phyloP scores from a whole-genome alignment of 805 yeast genomes.

The Candida glaebosa region DNA sequence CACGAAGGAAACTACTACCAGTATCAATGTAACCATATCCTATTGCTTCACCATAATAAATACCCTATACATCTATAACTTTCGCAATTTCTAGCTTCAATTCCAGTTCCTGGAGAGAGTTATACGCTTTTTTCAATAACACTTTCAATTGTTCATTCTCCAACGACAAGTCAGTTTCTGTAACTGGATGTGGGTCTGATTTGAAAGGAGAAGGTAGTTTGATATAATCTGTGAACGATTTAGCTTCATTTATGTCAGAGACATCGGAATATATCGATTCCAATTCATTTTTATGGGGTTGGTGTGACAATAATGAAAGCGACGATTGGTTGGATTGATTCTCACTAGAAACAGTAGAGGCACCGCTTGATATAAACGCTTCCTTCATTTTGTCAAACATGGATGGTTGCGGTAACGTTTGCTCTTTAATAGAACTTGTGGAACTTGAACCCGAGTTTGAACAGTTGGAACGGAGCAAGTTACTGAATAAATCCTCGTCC shows the following conservation, averaged over 20 bases:
- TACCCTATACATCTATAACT: not conserved
- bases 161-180: conserved; percentile 8
- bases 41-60: not conserved
- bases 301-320: conserved; percentile 3
- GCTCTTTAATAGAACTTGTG: conserved; percentile 6
- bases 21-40: not conserved
- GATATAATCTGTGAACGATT: conserved; percentile 18
- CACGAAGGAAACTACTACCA: not conserved
- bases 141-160: conserved; percentile 27
- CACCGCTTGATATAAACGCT: not conserved
- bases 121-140: conserved; percentile 25
- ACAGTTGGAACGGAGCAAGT: conserved; percentile 7
- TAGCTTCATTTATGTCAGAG: conserved; percentile 12
- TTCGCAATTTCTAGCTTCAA: conserved; percentile 3
- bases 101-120: conserved; percentile 12
- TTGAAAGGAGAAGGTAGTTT: conserved; percentile 15
- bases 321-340: not conserved
- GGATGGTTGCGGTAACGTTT: conserved; percentile 1
- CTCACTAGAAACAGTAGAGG: not conserved
- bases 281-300: conserved; percentile 8
- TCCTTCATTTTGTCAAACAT: conserved; percentile 5
- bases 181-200: not conserved
- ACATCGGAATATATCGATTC: conserved; percentile 30
- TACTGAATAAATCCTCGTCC: conserved; percentile 29
- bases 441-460: conserved; percentile 12